These are phyloP conservation scores for Boletus smithii DNA, from an alignment of 1,284 basidiomycete species.

Conservation along the genomic window DNA sequence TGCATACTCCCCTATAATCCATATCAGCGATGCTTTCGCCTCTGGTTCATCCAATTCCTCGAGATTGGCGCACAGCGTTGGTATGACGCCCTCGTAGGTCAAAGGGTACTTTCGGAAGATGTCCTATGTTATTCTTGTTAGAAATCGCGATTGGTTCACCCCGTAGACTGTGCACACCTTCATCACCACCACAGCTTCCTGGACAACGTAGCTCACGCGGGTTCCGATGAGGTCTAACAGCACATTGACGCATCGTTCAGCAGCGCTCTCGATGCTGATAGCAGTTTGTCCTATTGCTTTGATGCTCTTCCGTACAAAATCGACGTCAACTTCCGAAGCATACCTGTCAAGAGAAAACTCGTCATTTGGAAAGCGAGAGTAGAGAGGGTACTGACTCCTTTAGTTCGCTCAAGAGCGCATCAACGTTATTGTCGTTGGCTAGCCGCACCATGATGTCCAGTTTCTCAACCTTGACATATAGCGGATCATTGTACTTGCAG, in stretches of 20 bases:
- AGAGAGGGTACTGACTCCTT: conserved; percentile 70
- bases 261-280: conserved; percentile 89
- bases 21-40: conserved; percentile 95
- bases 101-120: conserved; percentile 99
- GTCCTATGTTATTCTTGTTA: conserved; percentile 52
- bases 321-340: conserved; percentile 96
- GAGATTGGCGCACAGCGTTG: conserved; percentile 89
- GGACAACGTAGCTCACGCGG: conserved; percentile 94
- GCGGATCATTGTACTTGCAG: conserved; percentile 99
- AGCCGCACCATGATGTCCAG: conserved; percentile 98
- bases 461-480: conserved; percentile 98
- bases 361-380: background rate
- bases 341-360: conserved; percentile 52
- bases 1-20: conserved; percentile 98
- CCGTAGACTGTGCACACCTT: conserved; percentile 54
- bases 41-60: conserved; percentile 98
- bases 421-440: conserved; percentile 88
- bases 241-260: conserved; percentile 94
- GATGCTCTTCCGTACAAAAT: conserved; percentile 93
- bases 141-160: background rate
- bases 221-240: conserved; percentile 89
- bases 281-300: conserved; percentile 96
- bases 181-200: conserved; percentile 98
- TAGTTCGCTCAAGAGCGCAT: conserved; percentile 90
- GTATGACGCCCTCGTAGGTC: conserved; percentile 96